Evolutionary conservation across 2,329 filamentous ascomycete species (phyloP), one percentile per base, ranked within the genome.

Genomic region (Paraconiothyrium brasiliense): DNA sequence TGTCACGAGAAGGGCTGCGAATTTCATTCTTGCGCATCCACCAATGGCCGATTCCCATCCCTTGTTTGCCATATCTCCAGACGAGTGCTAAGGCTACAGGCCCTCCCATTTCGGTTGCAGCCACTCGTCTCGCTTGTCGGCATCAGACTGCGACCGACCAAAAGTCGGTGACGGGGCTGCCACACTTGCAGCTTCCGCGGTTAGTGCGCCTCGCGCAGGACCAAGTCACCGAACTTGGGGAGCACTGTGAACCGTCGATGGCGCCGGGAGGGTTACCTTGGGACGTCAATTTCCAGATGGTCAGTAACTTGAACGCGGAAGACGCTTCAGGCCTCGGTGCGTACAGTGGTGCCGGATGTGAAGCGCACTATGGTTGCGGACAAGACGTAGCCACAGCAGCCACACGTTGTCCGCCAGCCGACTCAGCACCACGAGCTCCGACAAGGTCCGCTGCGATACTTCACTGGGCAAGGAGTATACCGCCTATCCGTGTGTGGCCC

Each of bases 111-210:
- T 61, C 60, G 59, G 60, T 59, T 44, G 39, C 52, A 55, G 57
- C 50, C 54, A 59, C 58, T 35, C 44, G 47, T 44, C 46, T 22
- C 51, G 37, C 46, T 48, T 47, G 51, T 58, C 49, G 57, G 43
- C 27, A 41, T 20, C n/a, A 49, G 43, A 34, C 44, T 54, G 55
- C 48, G 61, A 30, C 58, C 62, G 62, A 65, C 60, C n/a, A 56
- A 68, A 68, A 67, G 69, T 68, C 70, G 70, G 71, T 71, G 71
- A 72, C 68, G 55, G 64, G 57, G 51, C 22, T 62, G 44, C n/a
- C 39, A 56, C 27, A 55, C 58, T 59, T 49, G 43, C 52, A 54
- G 37, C 11, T 44, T 8, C n/a, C 49, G 46, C 58, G 60, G 64
- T 35, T 70, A 68, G 67, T 58, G 55, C 54, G 35, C 61, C 60